Conservation (phyloP, 495 filamentous ascomycete genomes). For the Neurospora tetraspora region DNA sequence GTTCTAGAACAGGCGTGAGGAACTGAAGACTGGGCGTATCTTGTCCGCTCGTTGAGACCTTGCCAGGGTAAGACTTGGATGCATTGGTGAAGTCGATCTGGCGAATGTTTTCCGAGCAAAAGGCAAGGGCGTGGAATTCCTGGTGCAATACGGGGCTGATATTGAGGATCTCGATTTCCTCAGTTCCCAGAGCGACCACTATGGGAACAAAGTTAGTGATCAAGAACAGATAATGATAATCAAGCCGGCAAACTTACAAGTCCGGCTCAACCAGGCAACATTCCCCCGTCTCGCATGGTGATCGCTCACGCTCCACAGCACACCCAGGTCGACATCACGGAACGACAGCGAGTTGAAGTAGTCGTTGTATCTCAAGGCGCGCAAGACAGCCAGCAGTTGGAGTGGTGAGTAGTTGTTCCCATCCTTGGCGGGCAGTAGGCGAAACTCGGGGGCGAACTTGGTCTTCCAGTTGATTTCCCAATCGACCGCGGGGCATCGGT, state of each 20-base stretch:
- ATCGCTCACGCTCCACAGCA: conserved; percentile 24
- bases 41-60: not conserved
- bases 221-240: not conserved
- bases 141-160: conserved; percentile 33
- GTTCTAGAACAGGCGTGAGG: conserved; percentile 21
- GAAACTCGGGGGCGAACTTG: conserved; percentile 75
- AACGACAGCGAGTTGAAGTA: conserved; percentile 83
- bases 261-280: conserved; percentile 22
- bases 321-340: conserved; percentile 52
- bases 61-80: conserved; percentile 9
- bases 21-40: conserved; percentile 14
- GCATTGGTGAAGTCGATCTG: conserved; percentile 35
- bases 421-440: conserved; percentile 59
- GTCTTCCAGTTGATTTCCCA: conserved; percentile 69
- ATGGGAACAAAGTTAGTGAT: conserved; percentile 1
- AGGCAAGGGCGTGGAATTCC: conserved; percentile 38
- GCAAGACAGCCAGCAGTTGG: conserved; percentile 78
- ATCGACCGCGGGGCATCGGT: conserved; percentile 59
- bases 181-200: conserved; percentile 19
- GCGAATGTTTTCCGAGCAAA: conserved; percentile 33
- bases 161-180: conserved; percentile 28
- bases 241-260: conserved; percentile 10
- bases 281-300: conserved; percentile 15
- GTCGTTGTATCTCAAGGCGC: conserved; percentile 86
- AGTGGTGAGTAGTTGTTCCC: conserved; percentile 52